phyloP scores from a whole-genome alignment of 2,329 filamentous ascomycete species.

The Penicillium expansum region DNA sequence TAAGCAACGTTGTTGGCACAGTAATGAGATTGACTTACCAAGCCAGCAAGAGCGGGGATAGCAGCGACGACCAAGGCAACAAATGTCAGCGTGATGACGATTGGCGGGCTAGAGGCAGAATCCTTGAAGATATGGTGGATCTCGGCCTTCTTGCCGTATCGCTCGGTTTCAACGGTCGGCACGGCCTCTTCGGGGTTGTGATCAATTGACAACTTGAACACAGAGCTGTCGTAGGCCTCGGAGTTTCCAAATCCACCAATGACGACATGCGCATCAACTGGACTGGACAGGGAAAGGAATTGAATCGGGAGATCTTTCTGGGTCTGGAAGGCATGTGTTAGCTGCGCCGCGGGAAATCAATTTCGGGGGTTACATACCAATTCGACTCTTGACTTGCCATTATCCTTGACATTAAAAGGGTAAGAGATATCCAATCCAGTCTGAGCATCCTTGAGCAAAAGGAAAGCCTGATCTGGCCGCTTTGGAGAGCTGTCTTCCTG shows the following conservation, averaged over 20 bases:
- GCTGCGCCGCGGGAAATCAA: conserved; percentile 16
- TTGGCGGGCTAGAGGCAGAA: conserved; percentile 76
- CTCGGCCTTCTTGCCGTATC: conserved; percentile 79
- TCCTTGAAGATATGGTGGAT: conserved; percentile 88
- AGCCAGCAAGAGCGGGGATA: conserved; percentile 68
- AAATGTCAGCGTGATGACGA: conserved; percentile 76
- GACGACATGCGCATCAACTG: conserved; percentile 76
- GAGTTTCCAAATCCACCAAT: conserved; percentile 82
- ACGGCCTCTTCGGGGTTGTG: conserved; percentile 61
- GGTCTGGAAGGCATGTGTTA: conserved; percentile 54
- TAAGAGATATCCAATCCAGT: conserved; percentile 85
- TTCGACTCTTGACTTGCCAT: conserved; percentile 79
- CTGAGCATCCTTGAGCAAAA: conserved; percentile 71
- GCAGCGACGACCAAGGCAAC: conserved; percentile 68
- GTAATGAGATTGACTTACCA: conserved; percentile 52
- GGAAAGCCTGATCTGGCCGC: conserved; percentile 90
- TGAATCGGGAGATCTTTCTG: conserved; percentile 86
- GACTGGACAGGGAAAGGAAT: conserved; percentile 65
- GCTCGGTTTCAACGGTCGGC: conserved; percentile 64
- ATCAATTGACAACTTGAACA: conserved; percentile 70
- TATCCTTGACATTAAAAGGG: conserved; percentile 78
- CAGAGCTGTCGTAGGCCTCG: conserved; percentile 62
- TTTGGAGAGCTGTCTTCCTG: conserved; percentile 75
- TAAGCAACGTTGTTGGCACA: conserved; percentile 6
- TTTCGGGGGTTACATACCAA: conserved; percentile 59